Evolutionary conservation across 1,284 basidiomycete genomes (phyloP).

Genomic region (Anthracocystis setariae): DNA sequence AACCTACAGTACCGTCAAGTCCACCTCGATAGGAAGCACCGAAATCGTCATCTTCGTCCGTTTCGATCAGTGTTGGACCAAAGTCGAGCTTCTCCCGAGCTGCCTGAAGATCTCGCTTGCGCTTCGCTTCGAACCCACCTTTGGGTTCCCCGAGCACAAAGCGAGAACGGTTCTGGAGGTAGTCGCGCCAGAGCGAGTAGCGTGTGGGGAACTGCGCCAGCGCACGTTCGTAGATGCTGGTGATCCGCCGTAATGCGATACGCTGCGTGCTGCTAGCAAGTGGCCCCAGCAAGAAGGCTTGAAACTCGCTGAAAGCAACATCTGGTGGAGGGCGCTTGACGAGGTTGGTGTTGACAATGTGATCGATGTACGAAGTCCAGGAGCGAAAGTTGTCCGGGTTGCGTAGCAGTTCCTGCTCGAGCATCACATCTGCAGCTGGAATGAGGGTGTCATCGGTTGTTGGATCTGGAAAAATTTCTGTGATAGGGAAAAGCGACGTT

Average conservation of each 20-base stretch:
- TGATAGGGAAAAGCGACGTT: conserved; percentile 76
- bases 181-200: conserved; percentile 95
- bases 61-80: conserved; percentile 61
- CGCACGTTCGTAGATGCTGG: conserved; percentile 91
- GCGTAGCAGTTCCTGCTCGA: conserved; percentile 94
- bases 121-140: conserved; percentile 66
- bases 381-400: conserved; percentile 89
- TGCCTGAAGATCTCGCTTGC: conserved; percentile 68
- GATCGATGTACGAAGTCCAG: conserved; percentile 88
- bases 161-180: conserved; percentile 82
- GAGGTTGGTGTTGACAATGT: conserved; percentile 76
- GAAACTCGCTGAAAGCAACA: conserved; percentile 67
- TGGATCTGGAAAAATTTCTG: conserved; percentile 84
- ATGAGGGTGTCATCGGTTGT: conserved; percentile 80
- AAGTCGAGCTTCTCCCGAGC: conserved; percentile 73
- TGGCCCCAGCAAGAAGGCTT: conserved; percentile 69
- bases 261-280: conserved; percentile 79
- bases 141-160: conserved; percentile 82
- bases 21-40: conserved; percentile 78
- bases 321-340: conserved; percentile 68
- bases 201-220: conserved; percentile 86
- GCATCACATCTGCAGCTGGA: conserved; percentile 79
- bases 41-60: conserved; percentile 75
- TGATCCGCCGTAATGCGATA: conserved; percentile 81
- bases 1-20: conserved; percentile 86